Conservation (phyloP, 306 rosid genomes). For the Sphenostylis stenocarpa region DNA sequence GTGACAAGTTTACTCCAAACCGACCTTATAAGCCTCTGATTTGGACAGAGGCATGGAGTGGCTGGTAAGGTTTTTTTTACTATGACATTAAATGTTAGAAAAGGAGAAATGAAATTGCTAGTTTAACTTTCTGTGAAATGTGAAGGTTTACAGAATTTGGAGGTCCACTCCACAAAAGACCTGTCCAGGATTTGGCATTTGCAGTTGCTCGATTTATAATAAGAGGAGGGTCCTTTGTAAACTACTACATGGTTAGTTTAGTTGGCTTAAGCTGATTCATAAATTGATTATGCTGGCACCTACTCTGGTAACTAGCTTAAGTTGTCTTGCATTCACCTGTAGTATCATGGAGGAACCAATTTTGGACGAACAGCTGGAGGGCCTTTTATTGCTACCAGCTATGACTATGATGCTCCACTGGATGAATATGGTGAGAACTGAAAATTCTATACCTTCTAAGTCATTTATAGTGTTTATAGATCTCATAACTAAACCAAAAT, state of each 20-base stretch:
- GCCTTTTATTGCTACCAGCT: slow-evolving; percentile 84
- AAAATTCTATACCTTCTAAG: background rate
- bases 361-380: slow-evolving; percentile 97
- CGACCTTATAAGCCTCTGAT: slow-evolving; percentile 78
- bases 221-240: slow-evolving; percentile 81
- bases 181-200: slow-evolving; percentile 85
- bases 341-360: slow-evolving; percentile 93
- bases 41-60: slow-evolving; percentile 96
- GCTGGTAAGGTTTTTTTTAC: slow-evolving; percentile 55
- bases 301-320: background rate
- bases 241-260: slow-evolving; percentile 82
- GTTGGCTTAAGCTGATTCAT: slow-evolving; percentile 23
- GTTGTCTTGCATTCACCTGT: background rate
- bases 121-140: slow-evolving; percentile 15
- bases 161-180: slow-evolving; percentile 71
- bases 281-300: background rate
- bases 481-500: background rate
- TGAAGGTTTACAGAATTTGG: slow-evolving; percentile 84
- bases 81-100: background rate
- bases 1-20: slow-evolving; percentile 77
- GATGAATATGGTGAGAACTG: slow-evolving; percentile 81
- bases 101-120: background rate
- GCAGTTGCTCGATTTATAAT: slow-evolving; percentile 73
- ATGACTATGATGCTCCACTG: slow-evolving; percentile 91
- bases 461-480: background rate